Evolutionary conservation across 192 early-diverging fungal genomes (phyloP).

Genomic region (Podila epicladia): DNA sequence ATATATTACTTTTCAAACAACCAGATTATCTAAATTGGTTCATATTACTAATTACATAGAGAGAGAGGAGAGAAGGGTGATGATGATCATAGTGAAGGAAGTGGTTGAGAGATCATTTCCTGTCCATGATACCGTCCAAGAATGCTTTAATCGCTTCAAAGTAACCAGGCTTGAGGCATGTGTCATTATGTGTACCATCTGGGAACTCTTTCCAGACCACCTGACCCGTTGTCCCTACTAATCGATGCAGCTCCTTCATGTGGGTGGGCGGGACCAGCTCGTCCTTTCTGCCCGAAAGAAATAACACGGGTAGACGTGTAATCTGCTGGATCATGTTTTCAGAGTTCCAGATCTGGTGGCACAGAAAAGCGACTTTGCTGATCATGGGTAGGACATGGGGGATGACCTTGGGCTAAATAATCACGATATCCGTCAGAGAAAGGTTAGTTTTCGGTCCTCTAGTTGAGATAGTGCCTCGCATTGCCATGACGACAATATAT

Average conservation of each 20-base stretch:
- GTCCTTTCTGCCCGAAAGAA: constrained; percentile 84
- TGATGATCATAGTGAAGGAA: background rate
- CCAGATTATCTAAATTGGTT: background rate
- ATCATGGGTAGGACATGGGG: constrained; percentile 85
- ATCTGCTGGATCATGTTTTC: constrained; percentile 76
- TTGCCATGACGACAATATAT: too few relatives aligned
- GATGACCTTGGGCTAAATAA: constrained; percentile 80
- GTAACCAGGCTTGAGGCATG: constrained; percentile 85
- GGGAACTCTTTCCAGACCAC: constrained; percentile 71
- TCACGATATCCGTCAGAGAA: too few relatives aligned
- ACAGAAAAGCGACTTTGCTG: constrained; percentile 78
- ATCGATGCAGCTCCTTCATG: constrained; percentile 66
- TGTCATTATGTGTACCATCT: constrained; percentile 94
- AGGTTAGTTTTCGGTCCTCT: too few relatives aligned
- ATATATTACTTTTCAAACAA: background rate
- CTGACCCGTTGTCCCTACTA: constrained; percentile 45
- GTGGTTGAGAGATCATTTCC: background rate
- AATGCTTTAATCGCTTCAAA: constrained; percentile 79
- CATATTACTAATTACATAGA: background rate
- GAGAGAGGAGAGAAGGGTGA: background rate
- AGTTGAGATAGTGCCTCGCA: too few relatives aligned
- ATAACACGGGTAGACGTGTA: constrained; percentile 75
- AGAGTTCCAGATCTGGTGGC: constrained; percentile 92
- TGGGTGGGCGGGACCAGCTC: constrained; percentile 90
- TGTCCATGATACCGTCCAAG: constrained; percentile 43